phyloP scores from a whole-genome alignment of 2,329 filamentous ascomycete genomes.

The Claviceps sp. region DNA sequence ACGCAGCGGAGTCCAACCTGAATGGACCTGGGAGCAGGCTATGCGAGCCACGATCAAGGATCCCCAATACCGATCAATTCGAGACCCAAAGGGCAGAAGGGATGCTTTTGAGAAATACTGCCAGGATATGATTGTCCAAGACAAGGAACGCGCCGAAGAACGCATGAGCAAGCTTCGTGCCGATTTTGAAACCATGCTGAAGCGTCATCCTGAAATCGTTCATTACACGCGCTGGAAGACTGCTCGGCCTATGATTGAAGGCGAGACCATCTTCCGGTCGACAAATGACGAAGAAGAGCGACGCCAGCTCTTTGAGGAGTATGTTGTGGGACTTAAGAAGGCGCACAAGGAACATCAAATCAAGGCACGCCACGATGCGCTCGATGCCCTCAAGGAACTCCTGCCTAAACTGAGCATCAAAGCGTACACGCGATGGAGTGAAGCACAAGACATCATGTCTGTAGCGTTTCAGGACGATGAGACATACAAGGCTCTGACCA shows the following conservation, averaged over 20 bases:
- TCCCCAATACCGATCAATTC: slow-evolving; percentile 82
- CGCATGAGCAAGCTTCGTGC: slow-evolving; percentile 79
- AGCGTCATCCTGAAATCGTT: slow-evolving; percentile 91
- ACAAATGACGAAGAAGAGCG: slow-evolving; percentile 80
- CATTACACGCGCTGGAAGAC: slow-evolving; percentile 97
- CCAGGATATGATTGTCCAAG: slow-evolving; percentile 75
- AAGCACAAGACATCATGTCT: slow-evolving; percentile 73
- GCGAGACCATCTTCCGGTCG: slow-evolving; percentile 88
- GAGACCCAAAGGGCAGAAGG: slow-evolving; percentile 82
- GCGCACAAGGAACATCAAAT: slow-evolving; percentile 63
- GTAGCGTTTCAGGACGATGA: slow-evolving; percentile 66
- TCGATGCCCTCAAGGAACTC: slow-evolving; percentile 69
- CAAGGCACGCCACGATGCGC: slow-evolving; percentile 59
- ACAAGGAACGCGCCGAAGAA: slow-evolving; percentile 90
- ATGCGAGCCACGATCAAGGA: slow-evolving; percentile 80
- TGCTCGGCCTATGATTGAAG: slow-evolving; percentile 83
- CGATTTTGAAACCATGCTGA: slow-evolving; percentile 93
- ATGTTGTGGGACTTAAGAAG: slow-evolving; percentile 74
- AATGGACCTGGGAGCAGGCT: slow-evolving; percentile 87
- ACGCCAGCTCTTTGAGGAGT: slow-evolving; percentile 84
- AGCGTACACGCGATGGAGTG: slow-evolving; percentile 87
- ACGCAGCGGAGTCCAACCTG: slow-evolving; percentile 71
- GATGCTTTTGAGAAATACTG: slow-evolving; percentile 91
- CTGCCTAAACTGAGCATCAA: slow-evolving; percentile 72
- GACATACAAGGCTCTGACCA: slow-evolving; percentile 74